A percentile compares a stretch with the other conserved stretches of the same genome.
Conservation (phyloP, 2,329 filamentous ascomycete species). For the Colletotrichum shisoi region DNA sequence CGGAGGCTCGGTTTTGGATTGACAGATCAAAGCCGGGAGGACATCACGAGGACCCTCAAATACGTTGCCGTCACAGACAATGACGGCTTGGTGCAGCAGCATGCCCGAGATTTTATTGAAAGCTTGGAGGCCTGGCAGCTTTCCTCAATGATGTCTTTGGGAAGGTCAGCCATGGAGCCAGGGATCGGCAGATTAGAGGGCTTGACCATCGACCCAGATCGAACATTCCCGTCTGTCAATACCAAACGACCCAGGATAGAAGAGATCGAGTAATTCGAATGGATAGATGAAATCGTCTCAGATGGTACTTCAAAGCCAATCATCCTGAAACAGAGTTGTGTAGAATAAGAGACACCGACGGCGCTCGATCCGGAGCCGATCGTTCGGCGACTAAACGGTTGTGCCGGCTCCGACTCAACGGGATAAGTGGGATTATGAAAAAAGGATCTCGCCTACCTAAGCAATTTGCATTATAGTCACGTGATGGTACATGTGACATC, state of each 20-base stretch:
- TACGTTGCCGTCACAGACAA: constrained; percentile 73
- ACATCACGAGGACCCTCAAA: constrained; percentile 67
- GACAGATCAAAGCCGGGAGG: constrained; percentile 62
- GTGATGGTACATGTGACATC: constrained; percentile 1
- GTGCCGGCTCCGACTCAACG: neutral
- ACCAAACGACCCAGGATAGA: constrained; percentile 58
- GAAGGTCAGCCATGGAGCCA: neutral
- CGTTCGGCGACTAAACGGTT: neutral
- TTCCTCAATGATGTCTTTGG: constrained; percentile 56
- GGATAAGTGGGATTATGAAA: neutral
- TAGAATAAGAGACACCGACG: neutral
- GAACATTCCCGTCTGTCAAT: constrained; percentile 21
- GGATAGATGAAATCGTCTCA: neutral
- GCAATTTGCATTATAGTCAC: neutral
- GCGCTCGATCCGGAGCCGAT: neutral
- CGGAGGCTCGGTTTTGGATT: constrained; percentile 62
- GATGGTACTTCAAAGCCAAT: neutral
- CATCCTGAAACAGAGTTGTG: neutral
- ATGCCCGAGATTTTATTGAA: constrained; percentile 72
- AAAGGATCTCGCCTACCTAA: no score
- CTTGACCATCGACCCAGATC: constrained; percentile 29
- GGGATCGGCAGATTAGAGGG: constrained; percentile 31
- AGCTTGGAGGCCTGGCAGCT: constrained; percentile 70
- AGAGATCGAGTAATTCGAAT: constrained; percentile 62
- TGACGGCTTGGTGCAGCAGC: constrained; percentile 72